Conservation (phyloP, 2,329 filamentous ascomycete genomes). For the Corynespora cassiicola region DNA sequence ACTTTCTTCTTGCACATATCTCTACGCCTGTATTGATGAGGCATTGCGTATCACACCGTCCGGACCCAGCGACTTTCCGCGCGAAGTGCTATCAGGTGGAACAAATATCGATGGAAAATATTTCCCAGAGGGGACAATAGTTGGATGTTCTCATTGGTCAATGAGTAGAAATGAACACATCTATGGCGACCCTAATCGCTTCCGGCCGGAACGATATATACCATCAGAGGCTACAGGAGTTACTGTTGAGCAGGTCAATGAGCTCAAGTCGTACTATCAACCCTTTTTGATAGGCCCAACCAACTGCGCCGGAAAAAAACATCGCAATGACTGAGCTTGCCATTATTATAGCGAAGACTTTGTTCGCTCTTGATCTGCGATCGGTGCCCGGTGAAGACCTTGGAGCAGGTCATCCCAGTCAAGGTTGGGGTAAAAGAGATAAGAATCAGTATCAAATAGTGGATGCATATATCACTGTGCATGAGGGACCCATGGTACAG, state of each 20-base stretch:
- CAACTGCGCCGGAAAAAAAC: conserved; percentile 31
- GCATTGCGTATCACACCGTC: conserved; percentile 11
- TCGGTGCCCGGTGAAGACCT: conserved; percentile 3
- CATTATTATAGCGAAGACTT: conserved; percentile 18
- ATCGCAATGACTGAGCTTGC: conserved; percentile 24
- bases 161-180: conserved; percentile 16
- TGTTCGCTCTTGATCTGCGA: conserved; percentile 21
- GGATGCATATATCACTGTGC: conserved; percentile 19
- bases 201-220: conserved; percentile 20
- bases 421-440: conserved; percentile 10
- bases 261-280: conserved; percentile 8
- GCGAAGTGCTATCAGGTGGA: conserved; percentile 16
- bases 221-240: conserved; percentile 5
- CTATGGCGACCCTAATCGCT: conserved; percentile 15
- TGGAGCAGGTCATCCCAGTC: background rate
- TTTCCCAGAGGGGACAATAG: conserved; percentile 17
- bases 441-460: conserved; percentile 6
- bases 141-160: conserved; percentile 17
- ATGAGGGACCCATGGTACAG: conserved; percentile 32
- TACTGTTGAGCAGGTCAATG: conserved; percentile 11
- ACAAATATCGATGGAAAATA: conserved; percentile 13
- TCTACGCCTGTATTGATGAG: conserved; percentile 26
- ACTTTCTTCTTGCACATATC: conserved; percentile 31
- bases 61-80: conserved; percentile 10
- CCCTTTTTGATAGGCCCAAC: conserved; percentile 26